phyloP scores from a whole-genome alignment of 352 stramenopile genomes.

The Globisporangium echinulatum region DNA sequence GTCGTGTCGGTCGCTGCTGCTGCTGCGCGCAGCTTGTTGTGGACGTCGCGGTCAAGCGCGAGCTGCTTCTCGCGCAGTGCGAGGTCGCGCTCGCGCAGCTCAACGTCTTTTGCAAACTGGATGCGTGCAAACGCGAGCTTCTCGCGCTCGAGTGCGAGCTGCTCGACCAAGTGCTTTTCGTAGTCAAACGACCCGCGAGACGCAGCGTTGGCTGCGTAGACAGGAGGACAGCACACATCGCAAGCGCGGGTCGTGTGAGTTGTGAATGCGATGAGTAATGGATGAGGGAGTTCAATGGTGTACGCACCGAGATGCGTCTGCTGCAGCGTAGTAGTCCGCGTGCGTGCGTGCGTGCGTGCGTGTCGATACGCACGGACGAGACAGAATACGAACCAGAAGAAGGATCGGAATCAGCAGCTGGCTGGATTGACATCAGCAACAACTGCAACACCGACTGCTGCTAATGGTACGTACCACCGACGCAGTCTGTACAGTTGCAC shows the following conservation, averaged over 20 bases:
- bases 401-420: too few species aligned
- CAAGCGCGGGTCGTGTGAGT: background rate
- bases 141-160: conserved; percentile 65
- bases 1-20: conserved; percentile 33
- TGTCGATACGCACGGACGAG: background rate
- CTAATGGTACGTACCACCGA: too few species aligned
- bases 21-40: conserved; percentile 44
- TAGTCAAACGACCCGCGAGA: conserved; percentile 54
- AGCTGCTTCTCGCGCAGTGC: conserved; percentile 57
- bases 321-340: background rate
- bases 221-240: conserved; percentile 17
- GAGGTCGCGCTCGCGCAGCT: conserved; percentile 62
- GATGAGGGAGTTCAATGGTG: too few species aligned
- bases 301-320: background rate
- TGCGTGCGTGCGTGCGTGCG: too few species aligned
- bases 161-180: conserved; percentile 66
- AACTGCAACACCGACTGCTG: too few species aligned
- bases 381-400: too few species aligned
- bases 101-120: conserved; percentile 70
- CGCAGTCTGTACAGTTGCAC: too few species aligned
- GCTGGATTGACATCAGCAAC: too few species aligned
- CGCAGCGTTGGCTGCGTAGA: background rate
- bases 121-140: conserved; percentile 65
- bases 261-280: too few species aligned
- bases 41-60: conserved; percentile 47